phyloP scores from a whole-genome alignment of 2,329 filamentous ascomycete species.

The Ascochyta rabiei region DNA sequence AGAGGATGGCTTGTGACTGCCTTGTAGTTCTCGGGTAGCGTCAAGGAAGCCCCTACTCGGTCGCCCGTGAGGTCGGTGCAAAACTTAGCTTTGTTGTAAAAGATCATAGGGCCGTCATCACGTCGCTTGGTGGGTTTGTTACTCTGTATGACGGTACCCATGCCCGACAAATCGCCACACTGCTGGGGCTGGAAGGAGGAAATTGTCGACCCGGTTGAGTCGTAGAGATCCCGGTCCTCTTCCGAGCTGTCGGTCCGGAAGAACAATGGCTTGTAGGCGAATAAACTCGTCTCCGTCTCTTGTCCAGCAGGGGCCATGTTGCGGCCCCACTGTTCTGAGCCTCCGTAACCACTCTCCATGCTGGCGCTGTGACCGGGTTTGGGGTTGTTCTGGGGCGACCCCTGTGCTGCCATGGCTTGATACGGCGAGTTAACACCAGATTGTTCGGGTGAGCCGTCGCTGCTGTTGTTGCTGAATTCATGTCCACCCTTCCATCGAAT shows the following conservation, averaged over 20 bases:
- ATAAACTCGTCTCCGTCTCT: conserved; percentile 40
- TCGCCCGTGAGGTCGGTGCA: conserved; percentile 81
- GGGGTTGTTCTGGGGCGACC: conserved; percentile 35
- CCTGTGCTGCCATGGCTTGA: conserved; percentile 44
- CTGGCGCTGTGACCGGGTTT: conserved; percentile 30
- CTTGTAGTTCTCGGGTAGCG: conserved; percentile 36
- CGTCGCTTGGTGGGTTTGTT: conserved; percentile 58
- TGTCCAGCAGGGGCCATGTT: conserved; percentile 27
- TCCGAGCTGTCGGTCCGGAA: conserved; percentile 53
- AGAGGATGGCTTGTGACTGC: conserved; percentile 41
- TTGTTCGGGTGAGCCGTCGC: conserved; percentile 58
- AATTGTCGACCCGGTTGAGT: conserved; percentile 32
- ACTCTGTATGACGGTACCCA: conserved; percentile 55
- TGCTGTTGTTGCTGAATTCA: conserved; percentile 68
- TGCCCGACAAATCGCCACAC: conserved; percentile 49
- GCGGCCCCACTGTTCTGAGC: conserved; percentile 26
- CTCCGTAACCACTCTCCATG: conserved; percentile 25
- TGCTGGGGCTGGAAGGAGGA: conserved; percentile 39
- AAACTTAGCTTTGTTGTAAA: conserved; percentile 80
- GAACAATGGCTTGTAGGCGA: conserved; percentile 57
- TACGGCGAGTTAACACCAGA: conserved; percentile 57
- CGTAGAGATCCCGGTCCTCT: conserved; percentile 47
- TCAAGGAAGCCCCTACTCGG: conserved; percentile 31
- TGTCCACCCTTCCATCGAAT: conserved; percentile 78
- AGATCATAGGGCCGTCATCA: conserved; percentile 78